phyloP scores from a whole-genome alignment of 1,284 basidiomycete genomes.

The Rhodotorula sp. region DNA sequence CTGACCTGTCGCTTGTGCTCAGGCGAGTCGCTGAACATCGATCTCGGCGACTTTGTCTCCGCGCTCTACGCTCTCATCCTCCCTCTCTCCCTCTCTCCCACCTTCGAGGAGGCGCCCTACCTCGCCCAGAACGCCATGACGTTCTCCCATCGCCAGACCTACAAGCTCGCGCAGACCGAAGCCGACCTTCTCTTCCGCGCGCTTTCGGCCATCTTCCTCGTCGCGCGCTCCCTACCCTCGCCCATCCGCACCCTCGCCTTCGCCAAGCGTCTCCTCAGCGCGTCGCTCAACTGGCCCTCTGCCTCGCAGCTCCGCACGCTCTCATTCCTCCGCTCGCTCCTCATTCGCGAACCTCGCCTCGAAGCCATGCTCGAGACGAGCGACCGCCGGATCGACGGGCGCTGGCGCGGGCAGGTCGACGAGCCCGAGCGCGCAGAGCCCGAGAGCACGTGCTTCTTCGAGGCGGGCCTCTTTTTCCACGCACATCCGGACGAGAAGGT shows the following conservation, averaged over 20 bases:
- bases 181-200: conserved; percentile 80
- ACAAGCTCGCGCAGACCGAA: conserved; percentile 44
- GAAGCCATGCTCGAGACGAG: conserved; percentile 82
- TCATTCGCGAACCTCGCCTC: conserved; percentile 75
- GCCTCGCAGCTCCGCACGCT: conserved; percentile 66
- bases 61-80: conserved; percentile 56
- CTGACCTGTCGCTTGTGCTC: conserved; percentile 10
- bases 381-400: conserved; percentile 59
- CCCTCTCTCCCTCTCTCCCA: conserved; percentile 55
- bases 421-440: conserved; percentile 42
- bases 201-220: conserved; percentile 73
- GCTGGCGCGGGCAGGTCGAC: conserved; percentile 37
- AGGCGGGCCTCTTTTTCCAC: conserved; percentile 54
- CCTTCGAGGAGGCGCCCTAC: conserved; percentile 53
- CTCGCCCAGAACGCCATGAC: conserved; percentile 37
- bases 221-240: conserved; percentile 55
- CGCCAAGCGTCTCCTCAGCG: conserved; percentile 80
- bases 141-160: conserved; percentile 24
- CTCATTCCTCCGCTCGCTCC: conserved; percentile 68
- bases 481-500: conserved; percentile 64
- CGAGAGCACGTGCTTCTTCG: conserved; percentile 42
- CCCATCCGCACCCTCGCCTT: conserved; percentile 87
- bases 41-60: conserved; percentile 84
- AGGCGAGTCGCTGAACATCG: conserved; percentile 95
- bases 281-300: conserved; percentile 77